Conservation (phyloP, 2,329 filamentous ascomycete species). For the Monosporascus sp. region DNA sequence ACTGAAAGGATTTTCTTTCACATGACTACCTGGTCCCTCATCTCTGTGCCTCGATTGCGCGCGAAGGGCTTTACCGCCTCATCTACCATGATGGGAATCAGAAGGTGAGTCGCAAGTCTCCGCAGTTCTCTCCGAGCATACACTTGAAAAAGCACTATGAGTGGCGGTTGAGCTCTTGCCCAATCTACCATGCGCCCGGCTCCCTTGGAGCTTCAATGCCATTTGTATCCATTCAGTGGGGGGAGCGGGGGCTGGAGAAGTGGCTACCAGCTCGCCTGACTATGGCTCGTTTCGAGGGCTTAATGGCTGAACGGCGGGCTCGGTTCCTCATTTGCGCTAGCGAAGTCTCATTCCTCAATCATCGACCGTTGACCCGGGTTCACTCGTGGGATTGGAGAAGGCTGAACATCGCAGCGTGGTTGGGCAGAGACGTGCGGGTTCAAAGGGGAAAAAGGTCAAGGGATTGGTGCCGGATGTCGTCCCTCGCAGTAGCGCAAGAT, state of each 20-base stretch:
- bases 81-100: not conserved
- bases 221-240: slow-evolving; percentile 3
- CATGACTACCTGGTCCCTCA: not conserved
- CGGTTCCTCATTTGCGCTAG: not conserved
- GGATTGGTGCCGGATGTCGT: slow-evolving; percentile 23
- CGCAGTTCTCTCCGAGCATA: not conserved
- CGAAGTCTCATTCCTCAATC: slow-evolving; percentile 7
- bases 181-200: not conserved
- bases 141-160: not conserved
- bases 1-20: not conserved
- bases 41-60: not conserved
- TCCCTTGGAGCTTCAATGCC: not conserved
- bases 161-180: not conserved
- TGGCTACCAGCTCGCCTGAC: slow-evolving; percentile 10
- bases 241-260: slow-evolving; percentile 7
- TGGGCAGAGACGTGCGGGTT: slow-evolving; percentile 20
- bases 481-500: slow-evolving; percentile 30
- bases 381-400: slow-evolving; percentile 7
- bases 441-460: slow-evolving; percentile 18
- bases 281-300: slow-evolving; percentile 1
- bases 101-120: not conserved
- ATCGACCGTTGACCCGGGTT: slow-evolving; percentile 2
- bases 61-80: slow-evolving; percentile 1
- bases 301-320: slow-evolving; percentile 10
- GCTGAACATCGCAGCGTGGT: slow-evolving; percentile 20